phyloP scores from a whole-genome alignment of 306 rosid genomes.

The Cucurbita argyrosperma region DNA sequence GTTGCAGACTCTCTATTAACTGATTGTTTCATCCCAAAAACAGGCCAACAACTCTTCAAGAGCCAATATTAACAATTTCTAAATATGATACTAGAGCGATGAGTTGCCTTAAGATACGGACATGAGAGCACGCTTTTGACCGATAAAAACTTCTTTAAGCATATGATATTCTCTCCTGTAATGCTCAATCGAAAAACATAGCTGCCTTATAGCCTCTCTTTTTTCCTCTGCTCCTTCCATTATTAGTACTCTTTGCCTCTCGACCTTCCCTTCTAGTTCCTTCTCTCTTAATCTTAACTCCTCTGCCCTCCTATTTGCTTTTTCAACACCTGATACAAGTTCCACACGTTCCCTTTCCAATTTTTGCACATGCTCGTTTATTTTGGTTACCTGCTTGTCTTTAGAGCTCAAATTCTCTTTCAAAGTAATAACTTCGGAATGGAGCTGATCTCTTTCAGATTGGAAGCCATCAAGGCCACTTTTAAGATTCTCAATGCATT shows the following conservation, averaged over 20 bases:
- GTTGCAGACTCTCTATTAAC: neutral
- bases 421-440: slow-evolving; percentile 22
- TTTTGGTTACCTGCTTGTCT: slow-evolving; percentile 26
- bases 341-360: slow-evolving; percentile 36
- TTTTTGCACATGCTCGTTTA: slow-evolving; percentile 33
- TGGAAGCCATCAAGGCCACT: slow-evolving; percentile 20
- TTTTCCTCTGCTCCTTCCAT: slow-evolving; percentile 74
- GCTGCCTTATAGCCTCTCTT: slow-evolving; percentile 83
- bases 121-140: slow-evolving; percentile 44
- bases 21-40: neutral
- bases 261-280: slow-evolving; percentile 48
- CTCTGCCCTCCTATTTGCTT: slow-evolving; percentile 22
- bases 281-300: slow-evolving; percentile 33
- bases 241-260: slow-evolving; percentile 46
- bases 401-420: slow-evolving; percentile 23
- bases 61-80: neutral
- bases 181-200: slow-evolving; percentile 77
- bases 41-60: neutral
- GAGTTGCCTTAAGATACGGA: slow-evolving; percentile 30
- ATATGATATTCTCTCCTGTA: slow-evolving; percentile 43
- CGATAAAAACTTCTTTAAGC: slow-evolving; percentile 44
- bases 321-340: slow-evolving; percentile 34
- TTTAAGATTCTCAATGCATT: slow-evolving; percentile 27
- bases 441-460: slow-evolving; percentile 40
- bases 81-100: neutral